Percentiles rank a stretch among this genome's conserved stretches.
These are phyloP conservation scores for Ligustrum vulgare DNA, from an alignment of 257 asterid genomes.

Conservation along the genomic window DNA sequence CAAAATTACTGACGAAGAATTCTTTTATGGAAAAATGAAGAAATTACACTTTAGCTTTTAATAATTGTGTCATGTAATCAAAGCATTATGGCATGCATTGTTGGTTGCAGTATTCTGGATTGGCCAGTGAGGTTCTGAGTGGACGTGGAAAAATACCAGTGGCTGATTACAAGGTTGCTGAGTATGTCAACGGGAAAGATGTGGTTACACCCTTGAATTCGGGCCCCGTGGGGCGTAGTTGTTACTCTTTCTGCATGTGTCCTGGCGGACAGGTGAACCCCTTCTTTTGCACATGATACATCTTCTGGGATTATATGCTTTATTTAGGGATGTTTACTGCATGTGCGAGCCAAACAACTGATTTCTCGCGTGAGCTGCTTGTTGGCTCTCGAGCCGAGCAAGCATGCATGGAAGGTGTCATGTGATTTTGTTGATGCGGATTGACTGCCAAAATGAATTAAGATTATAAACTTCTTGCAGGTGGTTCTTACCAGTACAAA, in stretches of 20 bases:
- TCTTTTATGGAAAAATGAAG: too few relatives aligned
- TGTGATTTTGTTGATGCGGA: neutral
- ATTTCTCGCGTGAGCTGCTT: too few relatives aligned
- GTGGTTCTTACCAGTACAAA: conserved; percentile 92
- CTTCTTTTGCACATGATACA: neutral
- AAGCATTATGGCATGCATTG: neutral
- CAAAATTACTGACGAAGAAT: too few relatives aligned
- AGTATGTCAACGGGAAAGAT: conserved; percentile 43
- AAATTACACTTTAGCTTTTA: neutral
- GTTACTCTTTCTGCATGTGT: conserved; percentile 99
- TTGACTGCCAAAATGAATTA: conserved; percentile 8
- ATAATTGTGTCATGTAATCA: neutral
- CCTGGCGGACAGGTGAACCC: conserved; percentile 92
- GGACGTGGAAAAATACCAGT: conserved; percentile 97
- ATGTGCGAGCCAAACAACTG: too few relatives aligned
- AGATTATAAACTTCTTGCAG: conserved; percentile 45
- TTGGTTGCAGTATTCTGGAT: conserved; percentile 70
- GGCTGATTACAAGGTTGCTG: conserved; percentile 92
- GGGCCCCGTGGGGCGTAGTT: conserved; percentile 51
- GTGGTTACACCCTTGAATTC: conserved; percentile 28
- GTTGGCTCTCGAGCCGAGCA: too few relatives aligned
- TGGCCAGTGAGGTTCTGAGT: conserved; percentile 70
- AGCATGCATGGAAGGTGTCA: neutral
- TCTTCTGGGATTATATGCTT: neutral
- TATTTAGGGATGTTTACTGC: too few relatives aligned